A percentile compares a stretch with the other conserved stretches of the same genome.
phyloP scores from a whole-genome alignment of 2,329 filamentous ascomycete genomes.

The Immersiporthe knoxdaviesiana region DNA sequence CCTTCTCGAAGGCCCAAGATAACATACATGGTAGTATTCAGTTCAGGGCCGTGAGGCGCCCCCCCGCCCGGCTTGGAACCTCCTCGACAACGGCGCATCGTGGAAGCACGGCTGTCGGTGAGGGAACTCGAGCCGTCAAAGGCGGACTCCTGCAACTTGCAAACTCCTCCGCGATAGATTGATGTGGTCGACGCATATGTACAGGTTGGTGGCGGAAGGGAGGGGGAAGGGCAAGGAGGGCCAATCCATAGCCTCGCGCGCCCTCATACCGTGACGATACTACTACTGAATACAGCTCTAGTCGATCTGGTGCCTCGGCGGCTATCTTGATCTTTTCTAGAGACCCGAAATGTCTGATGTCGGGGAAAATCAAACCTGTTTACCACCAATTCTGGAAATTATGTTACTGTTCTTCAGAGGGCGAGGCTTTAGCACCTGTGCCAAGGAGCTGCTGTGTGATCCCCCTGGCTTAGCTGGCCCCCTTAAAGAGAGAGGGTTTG shows the following conservation, averaged over 20 bases:
- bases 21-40: neutral
- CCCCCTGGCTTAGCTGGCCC: neutral
- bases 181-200: neutral
- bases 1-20: neutral
- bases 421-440: neutral
- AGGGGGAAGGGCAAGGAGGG: no score
- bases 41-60: neutral
- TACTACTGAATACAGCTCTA: neutral
- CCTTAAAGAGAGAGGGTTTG: neutral
- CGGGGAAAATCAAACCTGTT: neutral
- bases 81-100: neutral
- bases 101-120: slow-evolving; percentile 10
- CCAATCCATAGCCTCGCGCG: neutral
- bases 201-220: neutral
- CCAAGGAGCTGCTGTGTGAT: neutral
- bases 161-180: neutral
- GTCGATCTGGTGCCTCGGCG: neutral
- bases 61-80: neutral
- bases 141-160: slow-evolving; percentile 7
- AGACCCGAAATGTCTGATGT: neutral
- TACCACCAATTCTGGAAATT: no score
- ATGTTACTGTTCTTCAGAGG: neutral
- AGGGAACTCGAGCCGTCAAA: slow-evolving; percentile 3
- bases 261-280: neutral
- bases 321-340: neutral